Evolutionary conservation across 495 filamentous ascomycete species (phyloP), one percentile per base, ranked within the genome.

Genomic region (Lasiosphaeria miniovina): DNA sequence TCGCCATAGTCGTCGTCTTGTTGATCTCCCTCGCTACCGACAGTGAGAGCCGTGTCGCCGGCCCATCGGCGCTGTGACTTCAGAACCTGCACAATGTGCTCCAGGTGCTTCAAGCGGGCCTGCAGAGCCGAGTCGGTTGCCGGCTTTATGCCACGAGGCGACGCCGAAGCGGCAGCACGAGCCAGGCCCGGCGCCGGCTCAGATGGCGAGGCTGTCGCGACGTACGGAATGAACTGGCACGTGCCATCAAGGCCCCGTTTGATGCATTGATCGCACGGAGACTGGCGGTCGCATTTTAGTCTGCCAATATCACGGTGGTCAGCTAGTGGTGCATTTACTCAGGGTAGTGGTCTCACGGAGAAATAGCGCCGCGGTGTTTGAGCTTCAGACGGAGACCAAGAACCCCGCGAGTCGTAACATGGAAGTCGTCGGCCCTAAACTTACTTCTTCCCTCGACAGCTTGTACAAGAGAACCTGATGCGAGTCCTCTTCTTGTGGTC

Each of bases 381-480:
- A 24, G 24, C 24, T 2, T 24, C 24, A 24, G 24, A 24, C 24
- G 24, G 24, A 24, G 24, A 24, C 40, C 11, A 46, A 61, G 38
- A 50, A 54, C 11, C 24, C 24, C 2, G 24, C 24, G 24, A 24
- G 24, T 24, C 24, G 24, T 24, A 24, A 24, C 24, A 24, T 24
- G 24, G 24, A 24, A 24, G 24, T 24, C 24, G 49, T 9, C n/a
- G 11, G 14, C 15, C n/a, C 55, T n/a, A 38, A 36, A 36, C 77
- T 62, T 65, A 82, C 80, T 83, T 83, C 53, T 80, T 76, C 46
- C 68, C 73, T 61, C 80, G 71, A 62, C 80, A 83, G 14, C 74
- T 74, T 11, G 79, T 83, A 66, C 80, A 83, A 3, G 80, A 83
- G 49, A 82, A 76, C 52, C 81, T 76, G 36, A 83, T 79, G 33